Evolutionary conservation across 345 rosid genomes (phyloP).

Genomic region (Draba incana): DNA sequence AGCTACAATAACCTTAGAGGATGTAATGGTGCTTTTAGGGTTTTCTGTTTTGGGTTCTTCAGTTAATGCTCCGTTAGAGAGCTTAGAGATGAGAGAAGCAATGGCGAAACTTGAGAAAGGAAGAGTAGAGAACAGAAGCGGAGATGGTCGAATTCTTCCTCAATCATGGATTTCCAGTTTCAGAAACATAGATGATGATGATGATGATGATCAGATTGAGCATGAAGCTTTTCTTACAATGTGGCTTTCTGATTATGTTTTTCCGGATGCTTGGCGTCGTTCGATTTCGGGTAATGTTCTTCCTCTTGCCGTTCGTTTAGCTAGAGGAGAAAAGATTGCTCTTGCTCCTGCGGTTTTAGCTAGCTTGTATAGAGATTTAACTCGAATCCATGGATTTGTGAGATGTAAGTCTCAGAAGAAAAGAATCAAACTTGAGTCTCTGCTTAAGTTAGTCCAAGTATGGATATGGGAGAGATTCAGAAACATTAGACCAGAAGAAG

Average conservation of each 20-base stretch:
- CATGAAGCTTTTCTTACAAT: constrained; percentile 55
- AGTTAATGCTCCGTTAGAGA: constrained; percentile 30
- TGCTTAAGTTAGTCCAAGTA: constrained; percentile 51
- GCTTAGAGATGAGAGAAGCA: constrained; percentile 8
- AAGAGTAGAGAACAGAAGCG: neutral
- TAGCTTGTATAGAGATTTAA: constrained; percentile 47
- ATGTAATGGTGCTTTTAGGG: constrained; percentile 47
- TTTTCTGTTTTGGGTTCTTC: constrained; percentile 52
- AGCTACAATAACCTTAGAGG: constrained; percentile 55
- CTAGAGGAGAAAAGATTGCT: constrained; percentile 49
- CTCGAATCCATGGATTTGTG: constrained; percentile 8
- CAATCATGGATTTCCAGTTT: constrained; percentile 42
- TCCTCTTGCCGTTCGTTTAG: constrained; percentile 45
- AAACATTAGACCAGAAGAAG: neutral
- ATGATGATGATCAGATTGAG: constrained; percentile 26
- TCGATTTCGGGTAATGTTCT: constrained; percentile 1
- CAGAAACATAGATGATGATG: constrained; percentile 34
- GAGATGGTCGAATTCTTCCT: neutral
- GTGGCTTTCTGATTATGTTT: constrained; percentile 47
- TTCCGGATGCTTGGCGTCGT: neutral
- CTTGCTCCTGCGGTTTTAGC: constrained; percentile 55
- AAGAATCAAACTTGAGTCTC: constrained; percentile 31
- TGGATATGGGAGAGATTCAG: constrained; percentile 59
- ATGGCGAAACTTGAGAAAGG: constrained; percentile 3
- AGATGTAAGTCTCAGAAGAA: neutral